These are phyloP conservation scores for Xerocomus potaroensis DNA, from an alignment of 768 basidiomycete genomes.

Conservation along the genomic window DNA sequence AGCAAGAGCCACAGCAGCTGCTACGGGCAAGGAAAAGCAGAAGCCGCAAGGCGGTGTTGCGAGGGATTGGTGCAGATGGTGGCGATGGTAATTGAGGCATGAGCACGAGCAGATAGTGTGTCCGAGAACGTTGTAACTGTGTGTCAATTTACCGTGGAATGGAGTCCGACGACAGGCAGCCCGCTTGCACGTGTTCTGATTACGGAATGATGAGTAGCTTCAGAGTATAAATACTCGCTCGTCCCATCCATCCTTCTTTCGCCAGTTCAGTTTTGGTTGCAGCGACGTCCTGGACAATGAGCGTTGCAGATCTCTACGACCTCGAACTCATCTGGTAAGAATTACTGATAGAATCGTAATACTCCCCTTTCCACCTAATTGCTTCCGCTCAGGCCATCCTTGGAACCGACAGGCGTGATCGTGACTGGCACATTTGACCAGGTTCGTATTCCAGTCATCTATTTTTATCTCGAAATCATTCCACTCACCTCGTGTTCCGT, in stretches of 20 bases:
- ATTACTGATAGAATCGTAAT: constrained; percentile 15
- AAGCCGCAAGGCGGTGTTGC: constrained; percentile 32
- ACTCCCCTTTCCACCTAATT: constrained; percentile 1
- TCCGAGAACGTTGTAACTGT: constrained; percentile 10
- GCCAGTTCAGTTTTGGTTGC: constrained; percentile 20
- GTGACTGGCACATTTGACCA: constrained; percentile 78
- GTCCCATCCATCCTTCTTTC: neutral
- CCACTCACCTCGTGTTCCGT: constrained; percentile 2
- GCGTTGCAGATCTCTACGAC: constrained; percentile 42
- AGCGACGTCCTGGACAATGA: constrained; percentile 26
- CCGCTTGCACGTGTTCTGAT: constrained; percentile 19
- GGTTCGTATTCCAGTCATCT: constrained; percentile 38
- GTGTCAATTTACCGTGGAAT: no score
- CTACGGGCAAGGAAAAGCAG: constrained; percentile 31
- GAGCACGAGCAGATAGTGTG: constrained; percentile 4
- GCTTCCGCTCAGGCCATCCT: constrained; percentile 48
- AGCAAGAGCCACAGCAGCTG: constrained; percentile 11
- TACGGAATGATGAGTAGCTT: constrained; percentile 17
- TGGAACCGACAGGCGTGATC: constrained; percentile 53
- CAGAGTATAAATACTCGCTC: constrained; percentile 21
- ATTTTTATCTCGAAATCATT: neutral
- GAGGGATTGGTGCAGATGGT: constrained; percentile 27
- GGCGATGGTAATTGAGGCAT: constrained; percentile 5
- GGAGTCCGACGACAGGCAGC: neutral
- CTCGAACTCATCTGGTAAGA: constrained; percentile 50